Evolutionary conservation across 495 filamentous ascomycete species (phyloP), one percentile per base, ranked within the genome.

Genomic region (Xylaria sp.): DNA sequence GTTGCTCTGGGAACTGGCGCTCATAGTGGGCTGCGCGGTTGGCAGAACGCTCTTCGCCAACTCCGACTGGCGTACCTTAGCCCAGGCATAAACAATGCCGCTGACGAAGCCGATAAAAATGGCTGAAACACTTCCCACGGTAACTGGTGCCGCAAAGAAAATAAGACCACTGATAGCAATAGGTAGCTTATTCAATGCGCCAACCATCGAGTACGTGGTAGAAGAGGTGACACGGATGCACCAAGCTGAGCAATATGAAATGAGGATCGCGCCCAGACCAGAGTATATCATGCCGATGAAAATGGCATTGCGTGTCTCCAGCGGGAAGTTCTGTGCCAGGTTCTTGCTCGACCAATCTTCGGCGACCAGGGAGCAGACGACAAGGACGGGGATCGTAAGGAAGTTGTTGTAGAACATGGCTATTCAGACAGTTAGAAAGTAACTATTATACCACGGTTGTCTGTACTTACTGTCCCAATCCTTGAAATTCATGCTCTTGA

Each of bases 321-420:
- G 70, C 52, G 97, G 96, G 85, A 99, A 99, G 86, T 98, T 98
- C 78, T 85, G 89, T 74, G 81, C 79, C 78, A 99, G 81, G 85
- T 99, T 99, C 61, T 85, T 85, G 46, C 89, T 83, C 12, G 93
- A 95, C 96, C 96, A 99, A 84, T 98, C 91, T 79, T 99, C 96
- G 70, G 92, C 85, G 71, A 97, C 76, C 64, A 97, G 83, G 33
- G 97, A 95, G 83, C 89, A 90, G 72, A 93, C 81, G 62, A 98
- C 79, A 35, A 99, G 89, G 73, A 98, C 91, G 63, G 96, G 96
- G 71, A 99, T 97, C 29, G 94, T 97, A 71, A 99, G 90, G 55
- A 99, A 88, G 82, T 99, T 99, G 89, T 99, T 99, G 86, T 99
- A 99, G 84, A 95, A 99, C 96, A 99, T 99, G 73, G 95, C 95